phyloP scores from a whole-genome alignment of 2,329 filamentous ascomycete genomes.

The Lachnellula suecica region DNA sequence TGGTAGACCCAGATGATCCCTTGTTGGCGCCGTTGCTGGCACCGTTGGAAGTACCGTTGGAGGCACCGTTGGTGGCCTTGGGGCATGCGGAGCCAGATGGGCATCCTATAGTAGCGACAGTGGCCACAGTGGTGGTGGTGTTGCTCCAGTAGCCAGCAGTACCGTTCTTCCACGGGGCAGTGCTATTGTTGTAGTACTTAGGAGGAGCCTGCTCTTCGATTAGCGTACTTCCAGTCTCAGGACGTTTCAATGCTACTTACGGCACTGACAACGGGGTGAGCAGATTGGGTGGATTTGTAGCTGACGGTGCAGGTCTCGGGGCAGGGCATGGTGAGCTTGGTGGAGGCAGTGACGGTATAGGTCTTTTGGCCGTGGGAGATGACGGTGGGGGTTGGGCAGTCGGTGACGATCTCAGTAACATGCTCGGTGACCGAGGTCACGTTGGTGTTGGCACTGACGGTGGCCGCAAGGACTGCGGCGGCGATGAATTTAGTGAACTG shows the following conservation, averaged over 20 bases:
- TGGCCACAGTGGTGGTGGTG: not conserved
- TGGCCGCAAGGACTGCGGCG: not conserved
- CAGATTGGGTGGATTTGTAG: not conserved
- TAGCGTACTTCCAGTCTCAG: not conserved
- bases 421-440: not conserved
- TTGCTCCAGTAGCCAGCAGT: too few species aligned
- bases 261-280: too few species aligned
- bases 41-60: too few species aligned
- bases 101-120: too few species aligned
- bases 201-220: not conserved
- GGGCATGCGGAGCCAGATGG: too few species aligned
- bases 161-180: too few species aligned
- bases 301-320: not conserved
- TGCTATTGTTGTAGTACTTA: too few species aligned
- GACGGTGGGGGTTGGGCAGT: not conserved
- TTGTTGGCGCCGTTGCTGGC: too few species aligned
- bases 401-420: not conserved
- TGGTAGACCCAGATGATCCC: too few species aligned
- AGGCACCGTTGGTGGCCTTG: too few species aligned
- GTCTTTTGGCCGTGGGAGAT: not conserved
- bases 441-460: not conserved
- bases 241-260: too few species aligned
- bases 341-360: not conserved
- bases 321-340: not conserved
- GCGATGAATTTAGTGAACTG: not conserved